These are phyloP conservation scores for Eucalyptus erythrocorys DNA, from an alignment of 345 rosid genomes.

Conservation along the genomic window DNA sequence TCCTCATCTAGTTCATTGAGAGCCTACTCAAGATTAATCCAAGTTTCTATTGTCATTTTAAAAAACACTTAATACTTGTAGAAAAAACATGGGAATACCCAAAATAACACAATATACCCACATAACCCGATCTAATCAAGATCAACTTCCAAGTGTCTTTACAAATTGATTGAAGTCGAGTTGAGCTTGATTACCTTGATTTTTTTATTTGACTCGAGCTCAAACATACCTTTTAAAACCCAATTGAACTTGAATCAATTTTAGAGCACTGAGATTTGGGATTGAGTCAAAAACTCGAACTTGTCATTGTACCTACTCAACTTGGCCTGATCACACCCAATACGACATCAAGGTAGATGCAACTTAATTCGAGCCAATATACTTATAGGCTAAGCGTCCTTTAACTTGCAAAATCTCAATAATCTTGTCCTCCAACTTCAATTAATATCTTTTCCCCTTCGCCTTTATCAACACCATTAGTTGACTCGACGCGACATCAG, in stretches of 20 bases:
- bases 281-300: not conserved
- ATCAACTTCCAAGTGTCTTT: not conserved
- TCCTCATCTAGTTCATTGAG: not conserved
- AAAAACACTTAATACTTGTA: not conserved
- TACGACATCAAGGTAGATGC: not conserved
- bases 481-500: not conserved
- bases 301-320: not conserved
- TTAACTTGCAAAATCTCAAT: not conserved
- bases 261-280: fast-evolving
- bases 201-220: fast-evolving
- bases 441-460: not conserved
- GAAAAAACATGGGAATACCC: not conserved
- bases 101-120: not conserved
- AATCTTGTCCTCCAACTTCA: not conserved
- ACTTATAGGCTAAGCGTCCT: not conserved
- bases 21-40: not conserved
- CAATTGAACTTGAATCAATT: not conserved
- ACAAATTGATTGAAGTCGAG: not conserved
- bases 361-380: not conserved
- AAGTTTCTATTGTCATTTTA: not conserved
- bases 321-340: fast-evolving
- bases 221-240: not conserved
- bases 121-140: not conserved
- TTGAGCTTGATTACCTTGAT: fast-evolving
- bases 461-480: not conserved